Evolutionary conservation across 2,329 filamentous ascomycete species (phyloP).

Genomic region (Pseudopithomyces chartarum): DNA sequence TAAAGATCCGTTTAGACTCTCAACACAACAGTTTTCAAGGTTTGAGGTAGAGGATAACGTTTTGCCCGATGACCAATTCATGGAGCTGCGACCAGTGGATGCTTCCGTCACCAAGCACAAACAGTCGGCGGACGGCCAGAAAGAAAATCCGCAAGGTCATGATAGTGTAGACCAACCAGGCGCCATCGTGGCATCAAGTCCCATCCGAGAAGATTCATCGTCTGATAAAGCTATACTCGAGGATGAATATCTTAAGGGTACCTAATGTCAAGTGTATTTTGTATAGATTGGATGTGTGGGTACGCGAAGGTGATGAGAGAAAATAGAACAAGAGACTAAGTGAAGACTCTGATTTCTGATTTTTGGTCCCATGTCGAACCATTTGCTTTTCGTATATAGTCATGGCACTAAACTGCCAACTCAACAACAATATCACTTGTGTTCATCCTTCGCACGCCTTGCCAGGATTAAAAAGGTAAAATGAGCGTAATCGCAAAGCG

Average conservation of each 20-base stretch:
- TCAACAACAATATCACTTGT: no score
- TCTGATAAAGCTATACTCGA: conserved; percentile 1
- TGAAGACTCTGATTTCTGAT: no score
- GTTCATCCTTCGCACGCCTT: no score
- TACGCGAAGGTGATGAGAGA: not conserved
- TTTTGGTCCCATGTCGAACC: no score
- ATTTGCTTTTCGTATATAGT: no score
- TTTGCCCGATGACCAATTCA: not conserved
- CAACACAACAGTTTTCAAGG: conserved; percentile 1
- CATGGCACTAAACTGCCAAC: no score
- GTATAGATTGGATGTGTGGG: no score
- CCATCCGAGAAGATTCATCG: not conserved
- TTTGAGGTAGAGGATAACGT: not conserved
- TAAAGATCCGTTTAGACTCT: not conserved
- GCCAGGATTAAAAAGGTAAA: no score
- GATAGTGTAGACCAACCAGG: not conserved
- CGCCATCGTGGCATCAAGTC: not conserved
- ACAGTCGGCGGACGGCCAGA: not conserved
- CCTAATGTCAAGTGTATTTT: not conserved
- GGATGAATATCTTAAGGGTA: not conserved
- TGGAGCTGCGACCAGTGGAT: not conserved
- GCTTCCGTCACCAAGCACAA: not conserved
- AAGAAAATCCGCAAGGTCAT: not conserved
- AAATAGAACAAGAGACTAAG: not conserved
- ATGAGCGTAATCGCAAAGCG: no score